Base-by-base conservation (phyloP, 768 basidiomycete genomes). In the Pisolithus marmoratus region DNA sequence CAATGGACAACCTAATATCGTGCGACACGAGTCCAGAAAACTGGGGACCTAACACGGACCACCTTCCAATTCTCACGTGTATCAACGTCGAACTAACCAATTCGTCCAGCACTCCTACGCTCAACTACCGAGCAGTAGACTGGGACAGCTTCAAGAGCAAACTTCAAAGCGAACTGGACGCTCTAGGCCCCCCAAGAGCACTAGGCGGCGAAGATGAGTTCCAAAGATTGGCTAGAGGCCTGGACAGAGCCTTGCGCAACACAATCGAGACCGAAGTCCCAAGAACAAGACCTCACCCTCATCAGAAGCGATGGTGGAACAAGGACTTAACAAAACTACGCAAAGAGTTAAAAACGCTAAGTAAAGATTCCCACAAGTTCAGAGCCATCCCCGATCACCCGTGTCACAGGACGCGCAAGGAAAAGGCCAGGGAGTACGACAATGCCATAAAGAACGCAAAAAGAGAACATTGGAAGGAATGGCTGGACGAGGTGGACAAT, bases 291-390 rank as follows among this genome's bases (percentile, higher is more conserved):
- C 59, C 57, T 1, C 47, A 38, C 38, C 61, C 60, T 0, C 51
- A 52, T 37, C 46, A 55, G 4, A 65, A 59, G n/a, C 15, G 58
- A 0, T 67, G 63, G 64, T 67, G 58, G 58, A 60, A 23, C 1
- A 4, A 38, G 0, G 58, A 63, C 8, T 51, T 67, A 15, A 44
- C 38, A 12, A 46, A 29, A 3, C 9, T 40, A 5, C 0, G 34
- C 0, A 29, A 20, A 0, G 47, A 51, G 0, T n/a, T 51, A 1
- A 37, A 17, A 7, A 46, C 29, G 19, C 27, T 46, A 42, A 43
- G 42, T 23, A 27, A 50, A 8, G 34, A 19, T 3, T 50, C 53
- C 0, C 41, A 50, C 9, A 20, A 14, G 12, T 17, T 31, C 8
- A n/a, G 53, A 12, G 45, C 44, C 1, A 6, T 34, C 1, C 17